Evolutionary conservation across 257 asterid genomes (phyloP).

Genomic region (Solanum sitiens): DNA sequence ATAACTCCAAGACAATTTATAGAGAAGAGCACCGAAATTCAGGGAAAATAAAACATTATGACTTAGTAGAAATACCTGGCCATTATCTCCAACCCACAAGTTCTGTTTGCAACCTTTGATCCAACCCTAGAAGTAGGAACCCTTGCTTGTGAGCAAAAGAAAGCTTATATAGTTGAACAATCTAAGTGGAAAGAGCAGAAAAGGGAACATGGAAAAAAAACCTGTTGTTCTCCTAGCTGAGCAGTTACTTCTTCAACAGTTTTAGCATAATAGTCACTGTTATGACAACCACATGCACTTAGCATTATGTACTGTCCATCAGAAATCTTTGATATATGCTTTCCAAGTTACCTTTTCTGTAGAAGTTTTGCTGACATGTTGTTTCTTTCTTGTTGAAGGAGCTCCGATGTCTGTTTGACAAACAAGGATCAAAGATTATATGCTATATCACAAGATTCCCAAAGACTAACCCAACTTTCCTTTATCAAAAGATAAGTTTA

Average conservation of each 20-base stretch:
- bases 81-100: conserved; percentile 18
- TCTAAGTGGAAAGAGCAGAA: background rate
- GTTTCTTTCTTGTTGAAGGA: conserved; percentile 60
- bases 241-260: conserved; percentile 27
- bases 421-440: conserved; percentile 7
- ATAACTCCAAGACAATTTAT: background rate
- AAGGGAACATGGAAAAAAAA: conserved; percentile 16
- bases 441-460: background rate
- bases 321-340: conserved; percentile 2
- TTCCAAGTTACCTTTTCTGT: conserved; percentile 47
- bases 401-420: conserved; percentile 58
- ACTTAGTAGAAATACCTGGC: conserved; percentile 26
- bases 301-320: conserved; percentile 5
- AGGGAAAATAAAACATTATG: background rate
- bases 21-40: background rate
- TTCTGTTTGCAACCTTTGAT: conserved; percentile 19
- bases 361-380: conserved; percentile 42
- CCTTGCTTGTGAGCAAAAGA: background rate
- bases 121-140: conserved; percentile 38
- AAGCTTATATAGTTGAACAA: background rate
- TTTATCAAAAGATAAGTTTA: background rate
- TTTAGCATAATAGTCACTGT: conserved; percentile 44
- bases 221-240: conserved; percentile 60
- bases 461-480: background rate
- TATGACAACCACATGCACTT: conserved; percentile 9